Conservation (phyloP, 305 asterid genomes). For the Solanum chacoense region DNA sequence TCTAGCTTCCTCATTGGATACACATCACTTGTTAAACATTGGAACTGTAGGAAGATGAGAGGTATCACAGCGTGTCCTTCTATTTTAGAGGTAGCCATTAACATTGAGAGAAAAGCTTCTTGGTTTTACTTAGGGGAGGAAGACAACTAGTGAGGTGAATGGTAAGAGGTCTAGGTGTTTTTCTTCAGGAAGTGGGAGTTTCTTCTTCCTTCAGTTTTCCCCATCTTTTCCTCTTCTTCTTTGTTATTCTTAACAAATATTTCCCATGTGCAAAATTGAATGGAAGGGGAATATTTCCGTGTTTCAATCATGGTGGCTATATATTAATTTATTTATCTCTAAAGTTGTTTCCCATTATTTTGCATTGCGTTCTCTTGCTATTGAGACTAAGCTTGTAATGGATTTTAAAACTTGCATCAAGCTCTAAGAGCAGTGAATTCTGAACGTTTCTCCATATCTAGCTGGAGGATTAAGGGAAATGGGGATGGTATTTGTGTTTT, state of each 20-base stretch:
- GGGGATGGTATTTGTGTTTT: not conserved
- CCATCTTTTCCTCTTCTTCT: not conserved
- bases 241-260: not conserved
- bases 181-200: not conserved
- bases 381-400: not conserved
- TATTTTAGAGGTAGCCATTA: not conserved
- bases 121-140: not conserved
- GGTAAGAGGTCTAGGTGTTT: not conserved
- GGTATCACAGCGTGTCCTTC: not conserved
- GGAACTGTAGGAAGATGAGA: not conserved
- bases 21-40: not conserved
- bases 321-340: not conserved
- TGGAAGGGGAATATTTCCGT: not conserved
- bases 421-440: not conserved
- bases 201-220: not conserved
- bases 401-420: not conserved
- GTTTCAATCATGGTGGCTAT: not conserved
- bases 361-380: not conserved
- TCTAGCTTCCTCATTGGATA: not conserved
- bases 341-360: not conserved
- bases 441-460: not conserved
- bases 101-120: not conserved
- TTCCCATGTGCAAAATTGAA: not conserved
- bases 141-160: not conserved
- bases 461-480: not conserved